phyloP scores from a whole-genome alignment of 768 basidiomycete genomes.

The Leccinellum luteum region DNA sequence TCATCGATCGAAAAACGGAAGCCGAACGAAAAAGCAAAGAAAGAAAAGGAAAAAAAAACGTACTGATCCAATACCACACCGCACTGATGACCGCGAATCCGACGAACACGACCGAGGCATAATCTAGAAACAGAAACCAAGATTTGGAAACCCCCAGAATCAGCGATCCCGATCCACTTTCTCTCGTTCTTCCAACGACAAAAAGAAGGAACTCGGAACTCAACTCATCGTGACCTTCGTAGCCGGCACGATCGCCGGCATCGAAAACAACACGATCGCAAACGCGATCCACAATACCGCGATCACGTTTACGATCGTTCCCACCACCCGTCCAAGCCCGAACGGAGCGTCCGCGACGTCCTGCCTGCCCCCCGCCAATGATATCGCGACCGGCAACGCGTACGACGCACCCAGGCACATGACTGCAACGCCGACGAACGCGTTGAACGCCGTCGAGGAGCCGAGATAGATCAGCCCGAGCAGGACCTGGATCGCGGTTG shows the following conservation, averaged over 20 bases:
- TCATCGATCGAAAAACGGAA: not conserved
- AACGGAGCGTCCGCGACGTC: conserved; percentile 51
- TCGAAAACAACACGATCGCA: conserved; percentile 64
- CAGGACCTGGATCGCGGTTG: conserved; percentile 54
- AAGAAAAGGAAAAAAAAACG: not conserved
- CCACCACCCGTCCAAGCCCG: conserved; percentile 43
- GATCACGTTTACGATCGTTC: conserved; percentile 44
- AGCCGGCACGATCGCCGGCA: conserved; percentile 62
- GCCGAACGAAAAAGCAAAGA: not conserved
- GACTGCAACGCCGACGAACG: conserved; percentile 63
- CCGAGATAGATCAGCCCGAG: conserved; percentile 64
- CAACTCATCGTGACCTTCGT: conserved; percentile 48
- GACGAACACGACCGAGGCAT: conserved; percentile 65
- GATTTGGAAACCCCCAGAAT: not conserved
- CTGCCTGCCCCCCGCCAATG: conserved; percentile 42
- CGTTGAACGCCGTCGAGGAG: conserved; percentile 62
- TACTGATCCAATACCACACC: conserved; percentile 59
- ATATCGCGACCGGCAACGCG: conserved; percentile 58
- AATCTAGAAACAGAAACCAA: conserved; percentile 42
- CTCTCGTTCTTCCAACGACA: not conserved
- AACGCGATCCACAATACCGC: conserved; percentile 61
- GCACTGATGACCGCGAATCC: conserved; percentile 58
- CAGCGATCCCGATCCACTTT: not conserved
- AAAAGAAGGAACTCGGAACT: not conserved
- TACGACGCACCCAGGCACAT: conserved; percentile 67